phyloP scores from a whole-genome alignment of 495 filamentous ascomycete genomes.

The Hypoxylon intermedium region DNA sequence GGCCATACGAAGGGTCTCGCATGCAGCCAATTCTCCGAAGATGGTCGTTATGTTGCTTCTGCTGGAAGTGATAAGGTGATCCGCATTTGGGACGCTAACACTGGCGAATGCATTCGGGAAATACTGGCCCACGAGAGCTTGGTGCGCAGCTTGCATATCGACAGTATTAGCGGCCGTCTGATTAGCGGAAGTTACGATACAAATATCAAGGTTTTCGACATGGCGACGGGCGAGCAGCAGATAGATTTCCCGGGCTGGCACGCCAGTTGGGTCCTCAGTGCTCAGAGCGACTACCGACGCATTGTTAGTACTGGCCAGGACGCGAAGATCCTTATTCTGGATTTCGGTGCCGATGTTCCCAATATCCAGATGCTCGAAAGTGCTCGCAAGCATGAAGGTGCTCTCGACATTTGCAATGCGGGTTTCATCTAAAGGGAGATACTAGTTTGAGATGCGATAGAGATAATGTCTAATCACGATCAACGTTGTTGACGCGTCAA shows the following conservation, averaged over 20 bases:
- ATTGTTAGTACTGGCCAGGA: conserved; percentile 95
- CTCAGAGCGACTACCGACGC: conserved; percentile 91
- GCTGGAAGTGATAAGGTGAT: conserved; percentile 94
- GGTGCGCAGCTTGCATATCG: conserved; percentile 87
- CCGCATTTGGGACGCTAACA: conserved; percentile 91
- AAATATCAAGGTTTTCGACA: conserved; percentile 89
- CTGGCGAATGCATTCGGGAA: conserved; percentile 78
- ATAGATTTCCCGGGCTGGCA: conserved; percentile 89
- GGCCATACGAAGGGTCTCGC: conserved; percentile 90
- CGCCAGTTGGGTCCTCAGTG: conserved; percentile 92
- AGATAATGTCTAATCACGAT: conserved; percentile 23
- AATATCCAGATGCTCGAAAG: conserved; percentile 63
- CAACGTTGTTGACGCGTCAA: too few relatives aligned
- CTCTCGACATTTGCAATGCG: conserved; percentile 33
- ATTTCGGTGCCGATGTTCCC: conserved; percentile 71
- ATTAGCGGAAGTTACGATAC: conserved; percentile 93
- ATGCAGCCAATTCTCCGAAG: conserved; percentile 93
- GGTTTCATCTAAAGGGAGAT: conserved; percentile 37
- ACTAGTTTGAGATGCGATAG: neutral
- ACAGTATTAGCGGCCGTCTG: conserved; percentile 79
- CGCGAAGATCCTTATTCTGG: conserved; percentile 87
- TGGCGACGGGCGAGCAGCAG: conserved; percentile 72
- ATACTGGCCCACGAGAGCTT: conserved; percentile 80
- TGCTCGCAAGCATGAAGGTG: conserved; percentile 35
- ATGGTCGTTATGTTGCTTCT: conserved; percentile 84